A percentile compares a stretch with the other conserved stretches of the same genome.
Conservation (phyloP, 73 alveolate species). For the Symbiodinium natans region DNA sequence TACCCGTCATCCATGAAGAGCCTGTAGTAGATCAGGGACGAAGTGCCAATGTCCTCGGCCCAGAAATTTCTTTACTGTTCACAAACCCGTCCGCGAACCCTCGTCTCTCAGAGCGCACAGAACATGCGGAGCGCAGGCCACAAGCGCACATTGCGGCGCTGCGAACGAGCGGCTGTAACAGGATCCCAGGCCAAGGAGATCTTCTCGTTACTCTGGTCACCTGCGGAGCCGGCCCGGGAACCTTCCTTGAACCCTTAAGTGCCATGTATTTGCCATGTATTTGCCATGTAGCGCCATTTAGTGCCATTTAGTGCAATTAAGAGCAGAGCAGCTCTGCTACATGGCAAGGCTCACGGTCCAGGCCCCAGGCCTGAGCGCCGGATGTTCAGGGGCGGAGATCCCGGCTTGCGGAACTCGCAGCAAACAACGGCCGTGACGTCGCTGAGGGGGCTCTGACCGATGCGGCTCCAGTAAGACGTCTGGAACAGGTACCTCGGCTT, state of each 20-base stretch:
- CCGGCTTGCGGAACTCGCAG: constrained; percentile 92
- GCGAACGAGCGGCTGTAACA: constrained; percentile 29
- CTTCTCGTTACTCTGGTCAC: constrained; percentile 90
- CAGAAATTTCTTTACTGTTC: background rate
- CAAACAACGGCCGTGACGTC: constrained; percentile 90
- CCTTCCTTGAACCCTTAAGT: too few species aligned
- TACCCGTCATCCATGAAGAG: constrained; percentile 83
- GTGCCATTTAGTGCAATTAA: too few species aligned
- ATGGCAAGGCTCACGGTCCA: too few species aligned
- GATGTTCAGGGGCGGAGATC: constrained; percentile 47
- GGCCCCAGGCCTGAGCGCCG: constrained; percentile 66
- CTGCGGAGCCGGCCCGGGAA: background rate
- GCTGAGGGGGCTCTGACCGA: constrained; percentile 80
- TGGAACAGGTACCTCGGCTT: constrained; percentile 67
- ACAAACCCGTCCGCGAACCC: background rate
- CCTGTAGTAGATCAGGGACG: constrained; percentile 64
- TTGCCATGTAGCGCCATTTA: too few species aligned
- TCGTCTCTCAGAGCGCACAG: background rate
- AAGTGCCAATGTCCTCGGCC: constrained; percentile 54
- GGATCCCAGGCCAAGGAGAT: constrained; percentile 83
- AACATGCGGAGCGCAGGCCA: background rate
- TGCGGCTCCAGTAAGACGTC: constrained; percentile 80
- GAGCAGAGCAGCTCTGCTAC: too few species aligned
- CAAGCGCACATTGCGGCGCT: too few species aligned
- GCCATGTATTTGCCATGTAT: too few species aligned